Evolutionary conservation across 331 rosid genomes (phyloP), one percentile per base, ranked within the genome.

Genomic region (Dryas integrifolia): DNA sequence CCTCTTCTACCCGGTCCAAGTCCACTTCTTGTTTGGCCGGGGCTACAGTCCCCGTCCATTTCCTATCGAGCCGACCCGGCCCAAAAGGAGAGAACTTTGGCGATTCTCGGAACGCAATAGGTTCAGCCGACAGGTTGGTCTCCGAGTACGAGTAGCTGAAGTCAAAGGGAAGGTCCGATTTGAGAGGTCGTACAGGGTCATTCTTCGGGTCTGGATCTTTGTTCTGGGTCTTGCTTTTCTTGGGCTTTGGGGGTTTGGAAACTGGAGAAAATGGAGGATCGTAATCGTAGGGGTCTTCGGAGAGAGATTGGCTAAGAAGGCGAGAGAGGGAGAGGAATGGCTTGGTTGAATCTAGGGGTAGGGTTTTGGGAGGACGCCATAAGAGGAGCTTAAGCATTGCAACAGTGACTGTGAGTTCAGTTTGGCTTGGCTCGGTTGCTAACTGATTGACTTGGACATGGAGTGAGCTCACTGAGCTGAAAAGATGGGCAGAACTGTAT

Each of bases 11-110:
- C 38, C 63, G 66, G 15, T 57, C 45, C 70, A 41, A 69, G 80
- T 86, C 86, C 60, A 72, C 74, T 65, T 82, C 85, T 39, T 18
- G 13, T 10, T 65, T 82, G 73, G 80, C 78, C 40, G 84, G 92
- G 3, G 97, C 95, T 21, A 80, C 79, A 8, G 85, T 83, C 0
- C 97, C 92, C 0, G 91, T 90, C 98, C 98, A 92, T 47, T 72
- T 81, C 45, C 98, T 81, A 79, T 90, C 93, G 9, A 92, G 87
- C 8, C 93, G 87, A 5, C 90, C 93, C 7, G 98, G 98, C 0
- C 98, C 96, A 11, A 92, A 92, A 0, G 97, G 97, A 5, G 97
- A 92, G 81, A 92, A 92, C 59, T 82, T 92, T 3, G 96, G 96
- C 5, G 98, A 89, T 84, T 92, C 96, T n/a, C 98, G 89, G 83